Evolutionary conservation across 1,284 basidiomycete genomes (phyloP).

Genomic region (Fomitopsis palustris): DNA sequence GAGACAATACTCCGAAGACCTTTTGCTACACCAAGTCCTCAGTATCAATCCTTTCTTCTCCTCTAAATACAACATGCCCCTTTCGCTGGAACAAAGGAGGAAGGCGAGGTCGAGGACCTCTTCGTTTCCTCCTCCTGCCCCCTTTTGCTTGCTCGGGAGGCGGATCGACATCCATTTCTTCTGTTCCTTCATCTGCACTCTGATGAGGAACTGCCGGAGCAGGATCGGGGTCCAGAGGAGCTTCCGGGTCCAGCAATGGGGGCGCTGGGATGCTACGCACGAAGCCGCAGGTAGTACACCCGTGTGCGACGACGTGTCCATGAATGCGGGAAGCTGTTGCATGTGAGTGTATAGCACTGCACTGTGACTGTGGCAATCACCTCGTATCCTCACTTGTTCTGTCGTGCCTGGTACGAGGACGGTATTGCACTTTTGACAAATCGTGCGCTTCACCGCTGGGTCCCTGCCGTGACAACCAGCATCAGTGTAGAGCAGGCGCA

Average conservation of each 20-base stretch:
- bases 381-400: conserved; percentile 56
- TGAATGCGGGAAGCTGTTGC: conserved; percentile 45
- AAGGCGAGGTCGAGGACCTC: no score
- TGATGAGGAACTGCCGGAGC: not conserved
- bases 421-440: conserved; percentile 66
- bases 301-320: conserved; percentile 51
- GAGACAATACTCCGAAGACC: no score
- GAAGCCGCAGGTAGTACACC: conserved; percentile 50
- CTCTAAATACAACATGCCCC: no score
- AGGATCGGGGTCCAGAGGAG: conserved; percentile 3
- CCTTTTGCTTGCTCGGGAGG: no score
- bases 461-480: conserved; percentile 47
- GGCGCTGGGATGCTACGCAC: conserved; percentile 63
- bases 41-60: no score
- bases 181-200: no score
- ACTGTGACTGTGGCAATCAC: conserved; percentile 35
- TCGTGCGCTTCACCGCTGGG: conserved; percentile 70
- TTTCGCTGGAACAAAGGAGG: no score
- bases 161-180: no score
- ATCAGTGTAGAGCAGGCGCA: not conserved
- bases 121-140: no score
- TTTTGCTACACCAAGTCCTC: no score
- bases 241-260: conserved; percentile 28
- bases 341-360: not conserved
- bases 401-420: conserved; percentile 68